Evolutionary conservation across 371 early-diverging fungal species (phyloP).

Genomic region (Syncephalastrum sp.): DNA sequence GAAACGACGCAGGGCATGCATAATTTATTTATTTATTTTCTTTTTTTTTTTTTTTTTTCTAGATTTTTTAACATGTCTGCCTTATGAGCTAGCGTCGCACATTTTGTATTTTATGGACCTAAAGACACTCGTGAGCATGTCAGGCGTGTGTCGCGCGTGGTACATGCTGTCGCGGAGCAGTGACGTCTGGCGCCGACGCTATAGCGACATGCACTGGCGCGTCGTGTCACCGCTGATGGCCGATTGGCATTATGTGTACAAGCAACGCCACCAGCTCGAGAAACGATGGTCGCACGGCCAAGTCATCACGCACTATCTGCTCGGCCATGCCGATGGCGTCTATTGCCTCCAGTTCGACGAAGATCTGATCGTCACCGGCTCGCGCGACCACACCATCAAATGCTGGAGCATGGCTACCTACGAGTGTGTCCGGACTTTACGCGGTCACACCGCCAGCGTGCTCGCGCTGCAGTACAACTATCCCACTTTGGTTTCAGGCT

Average conservation of each 20-base stretch:
- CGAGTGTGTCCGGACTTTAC: slow-evolving; percentile 66
- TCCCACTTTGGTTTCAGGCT: slow-evolving; percentile 84
- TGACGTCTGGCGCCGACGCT: slow-evolving; percentile 17
- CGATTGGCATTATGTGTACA: slow-evolving; percentile 32
- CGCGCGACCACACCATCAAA: slow-evolving; percentile 87
- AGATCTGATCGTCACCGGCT: slow-evolving; percentile 84
- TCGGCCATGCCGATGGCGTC: slow-evolving; percentile 89
- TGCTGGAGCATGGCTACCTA: slow-evolving; percentile 73
- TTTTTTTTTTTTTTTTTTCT: background rate
- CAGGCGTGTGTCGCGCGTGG: slow-evolving; percentile 12
- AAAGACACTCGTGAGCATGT: slow-evolving; percentile 4
- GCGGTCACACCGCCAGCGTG: slow-evolving; percentile 87
- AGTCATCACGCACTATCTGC: slow-evolving; percentile 15
- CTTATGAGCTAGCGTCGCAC: slow-evolving; percentile 18
- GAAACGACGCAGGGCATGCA: too few species aligned
- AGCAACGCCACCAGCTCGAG: slow-evolving; percentile 25
- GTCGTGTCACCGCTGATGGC: slow-evolving; percentile 3
- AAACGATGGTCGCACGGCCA: slow-evolving; percentile 19
- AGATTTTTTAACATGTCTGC: slow-evolving; percentile 19
- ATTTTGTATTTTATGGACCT: slow-evolving; percentile 18
- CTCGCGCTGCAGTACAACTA: slow-evolving; percentile 86
- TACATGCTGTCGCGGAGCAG: slow-evolving; percentile 11
- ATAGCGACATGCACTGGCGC: slow-evolving; percentile 14
- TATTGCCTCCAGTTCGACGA: slow-evolving; percentile 93
- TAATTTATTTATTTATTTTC: background rate